phyloP scores from a whole-genome alignment of 2,329 filamentous ascomycete genomes.

The Diaporthe sp. region DNA sequence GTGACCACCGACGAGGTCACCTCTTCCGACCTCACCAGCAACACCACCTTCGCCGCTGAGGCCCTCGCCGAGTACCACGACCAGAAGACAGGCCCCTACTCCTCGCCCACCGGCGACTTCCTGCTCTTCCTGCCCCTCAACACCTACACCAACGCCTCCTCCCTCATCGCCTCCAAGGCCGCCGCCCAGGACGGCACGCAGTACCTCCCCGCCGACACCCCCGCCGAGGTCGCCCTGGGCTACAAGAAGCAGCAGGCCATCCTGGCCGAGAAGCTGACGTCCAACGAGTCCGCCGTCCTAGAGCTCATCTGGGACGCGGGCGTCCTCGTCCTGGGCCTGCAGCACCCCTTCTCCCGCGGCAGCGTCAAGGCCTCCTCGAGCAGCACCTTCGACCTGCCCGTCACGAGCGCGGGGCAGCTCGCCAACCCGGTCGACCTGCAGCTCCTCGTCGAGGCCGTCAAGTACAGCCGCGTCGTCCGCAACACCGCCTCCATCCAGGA shows the following conservation, averaged over 20 bases:
- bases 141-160: constrained; percentile 24
- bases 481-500: constrained; percentile 51
- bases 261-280: constrained; percentile 42
- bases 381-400: constrained; percentile 52
- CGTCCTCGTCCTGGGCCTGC: constrained; percentile 43
- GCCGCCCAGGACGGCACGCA: constrained; percentile 46
- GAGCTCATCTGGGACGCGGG: constrained; percentile 43
- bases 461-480: constrained; percentile 52
- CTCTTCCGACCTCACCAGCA: constrained; percentile 43
- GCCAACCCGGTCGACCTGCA: constrained; percentile 67
- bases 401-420: constrained; percentile 59
- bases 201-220: constrained; percentile 42
- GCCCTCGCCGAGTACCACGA: constrained; percentile 45
- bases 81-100: constrained; percentile 50
- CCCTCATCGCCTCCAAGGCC: constrained; percentile 36
- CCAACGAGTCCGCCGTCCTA: constrained; percentile 47
- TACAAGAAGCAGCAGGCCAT: constrained; percentile 48
- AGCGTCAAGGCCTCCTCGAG: constrained; percentile 65
- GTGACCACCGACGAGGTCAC: constrained; percentile 40
- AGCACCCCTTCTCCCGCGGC: constrained; percentile 65
- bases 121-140: constrained; percentile 38
- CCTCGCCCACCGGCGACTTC: constrained; percentile 48
- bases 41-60: constrained; percentile 47
- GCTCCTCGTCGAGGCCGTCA: constrained; percentile 57
- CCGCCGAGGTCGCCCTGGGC: constrained; percentile 45